Conservation (phyloP, 345 rosid species). For the Corymbia maculata region DNA sequence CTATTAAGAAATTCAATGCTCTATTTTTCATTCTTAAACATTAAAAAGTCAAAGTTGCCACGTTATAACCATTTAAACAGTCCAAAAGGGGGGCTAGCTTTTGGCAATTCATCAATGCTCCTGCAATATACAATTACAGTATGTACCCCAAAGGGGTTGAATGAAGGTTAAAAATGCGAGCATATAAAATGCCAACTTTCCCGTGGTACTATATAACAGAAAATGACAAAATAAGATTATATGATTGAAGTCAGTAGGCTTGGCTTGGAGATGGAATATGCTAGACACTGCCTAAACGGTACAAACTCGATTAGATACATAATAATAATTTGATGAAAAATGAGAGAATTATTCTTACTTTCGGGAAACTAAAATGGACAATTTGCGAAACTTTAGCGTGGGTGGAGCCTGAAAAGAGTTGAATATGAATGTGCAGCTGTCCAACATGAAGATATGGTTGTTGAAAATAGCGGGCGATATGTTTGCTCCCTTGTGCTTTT, state of each 20-base stretch:
- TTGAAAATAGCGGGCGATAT: background rate
- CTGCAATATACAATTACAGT: background rate
- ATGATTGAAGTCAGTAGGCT: background rate
- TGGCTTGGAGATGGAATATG: background rate
- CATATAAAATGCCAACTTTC: background rate
- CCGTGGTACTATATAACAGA: background rate
- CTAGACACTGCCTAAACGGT: background rate
- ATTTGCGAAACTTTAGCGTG: background rate
- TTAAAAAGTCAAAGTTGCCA: background rate
- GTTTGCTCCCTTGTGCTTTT: background rate
- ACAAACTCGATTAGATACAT: background rate
- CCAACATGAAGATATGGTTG: background rate
- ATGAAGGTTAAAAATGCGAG: background rate
- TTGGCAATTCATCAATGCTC: background rate
- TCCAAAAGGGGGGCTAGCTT: background rate
- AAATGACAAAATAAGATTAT: background rate
- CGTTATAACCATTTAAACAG: background rate
- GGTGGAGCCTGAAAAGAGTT: background rate
- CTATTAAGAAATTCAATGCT: background rate
- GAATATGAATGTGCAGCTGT: background rate
- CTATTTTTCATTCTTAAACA: background rate
- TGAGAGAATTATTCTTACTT: background rate
- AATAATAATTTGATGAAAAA: background rate
- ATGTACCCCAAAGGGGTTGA: background rate
- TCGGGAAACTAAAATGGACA: background rate